Percentiles rank a stretch among this genome's conserved stretches.
Conservation (phyloP, 176 grass and related monocot genomes). For the Phragmites australis region DNA sequence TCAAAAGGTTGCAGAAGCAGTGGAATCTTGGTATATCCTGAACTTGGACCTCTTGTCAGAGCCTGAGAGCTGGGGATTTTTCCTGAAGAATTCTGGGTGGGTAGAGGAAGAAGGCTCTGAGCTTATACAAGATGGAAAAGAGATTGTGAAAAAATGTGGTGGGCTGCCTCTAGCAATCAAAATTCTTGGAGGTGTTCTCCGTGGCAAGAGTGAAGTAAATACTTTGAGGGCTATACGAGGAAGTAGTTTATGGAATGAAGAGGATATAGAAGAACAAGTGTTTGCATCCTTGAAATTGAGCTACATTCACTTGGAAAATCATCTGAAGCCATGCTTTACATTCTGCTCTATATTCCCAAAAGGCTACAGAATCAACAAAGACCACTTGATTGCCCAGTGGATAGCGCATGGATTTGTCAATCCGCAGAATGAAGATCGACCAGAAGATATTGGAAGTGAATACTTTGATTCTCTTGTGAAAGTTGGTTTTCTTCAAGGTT, state of each 20-base stretch:
- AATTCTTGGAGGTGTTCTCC: constrained; percentile 19
- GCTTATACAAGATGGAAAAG: constrained; percentile 3
- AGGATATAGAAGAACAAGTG: neutral
- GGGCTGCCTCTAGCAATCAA: constrained; percentile 35
- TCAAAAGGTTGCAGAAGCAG: neutral
- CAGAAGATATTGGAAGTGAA: neutral
- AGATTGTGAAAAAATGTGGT: constrained; percentile 33
- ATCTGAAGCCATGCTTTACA: neutral
- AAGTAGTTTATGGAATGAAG: constrained; percentile 22
- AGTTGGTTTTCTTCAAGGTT: neutral
- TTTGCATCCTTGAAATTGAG: constrained; percentile 9
- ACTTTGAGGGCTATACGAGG: constrained; percentile 21
- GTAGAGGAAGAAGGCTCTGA: neutral
- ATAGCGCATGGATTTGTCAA: neutral
- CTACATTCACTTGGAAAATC: neutral
- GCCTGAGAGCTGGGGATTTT: neutral
- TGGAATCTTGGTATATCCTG: neutral
- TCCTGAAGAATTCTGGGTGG: neutral
- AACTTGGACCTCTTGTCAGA: constrained; percentile 10
- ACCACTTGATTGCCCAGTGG: neutral
- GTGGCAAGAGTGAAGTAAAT: neutral
- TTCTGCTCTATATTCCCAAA: constrained; percentile 1
- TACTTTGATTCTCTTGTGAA: constrained; percentile 1
- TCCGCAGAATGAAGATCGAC: neutral
- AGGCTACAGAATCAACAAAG: constrained; percentile 5